Base-by-base conservation (phyloP, 163 green algal genomes). In the Chloroidium sp. region DNA sequence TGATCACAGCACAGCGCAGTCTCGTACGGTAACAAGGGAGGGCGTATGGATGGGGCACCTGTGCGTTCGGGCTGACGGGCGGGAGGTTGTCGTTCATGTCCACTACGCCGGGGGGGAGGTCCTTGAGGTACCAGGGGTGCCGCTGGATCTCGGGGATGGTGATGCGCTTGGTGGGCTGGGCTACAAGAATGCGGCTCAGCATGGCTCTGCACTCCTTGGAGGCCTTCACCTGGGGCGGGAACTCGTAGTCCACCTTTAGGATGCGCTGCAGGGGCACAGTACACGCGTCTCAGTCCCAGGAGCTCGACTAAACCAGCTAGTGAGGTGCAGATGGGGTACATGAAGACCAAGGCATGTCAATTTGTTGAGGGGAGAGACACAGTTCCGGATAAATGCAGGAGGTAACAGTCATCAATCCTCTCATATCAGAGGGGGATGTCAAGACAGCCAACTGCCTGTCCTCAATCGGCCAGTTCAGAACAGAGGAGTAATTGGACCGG, bases 71-170 rank as follows among this genome's bases (percentile, higher is more conserved):
- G 2, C 90, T 87, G 58, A 89, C 88, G 75, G 89, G 87, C 83
- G 92, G 89, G 67, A 93, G 88, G 78, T 93, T 91, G 87, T 96
- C 88, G 86, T 97, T 97, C 94, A 97, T 97, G 84, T 97, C 91
- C 75, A 89, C 89, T 36, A 97, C 94, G 12, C 93, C 93, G 8
- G 93, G 94, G 14, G 93, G 94, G 85, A 98, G 89, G 84, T 97
- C 92, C 88, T 97, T 97, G 72, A 87, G 84, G 88, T 96, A 98
- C 93, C 94, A 98, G 12, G 88, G 87, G 85, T 98, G 94, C 79
- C 91, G 83, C 82, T 95, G 94, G 82, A 98, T 96, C 67, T 91
- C 90, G 12, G 85, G 83, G 12, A 98, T 88, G n/a, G 85, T 94
- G 82, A 97, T 95, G 74, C 94, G 92, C 85, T 94, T 93, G 59